Conservation (phyloP, 2,329 filamentous ascomycete species). For the Colletotrichum falcatum region DNA sequence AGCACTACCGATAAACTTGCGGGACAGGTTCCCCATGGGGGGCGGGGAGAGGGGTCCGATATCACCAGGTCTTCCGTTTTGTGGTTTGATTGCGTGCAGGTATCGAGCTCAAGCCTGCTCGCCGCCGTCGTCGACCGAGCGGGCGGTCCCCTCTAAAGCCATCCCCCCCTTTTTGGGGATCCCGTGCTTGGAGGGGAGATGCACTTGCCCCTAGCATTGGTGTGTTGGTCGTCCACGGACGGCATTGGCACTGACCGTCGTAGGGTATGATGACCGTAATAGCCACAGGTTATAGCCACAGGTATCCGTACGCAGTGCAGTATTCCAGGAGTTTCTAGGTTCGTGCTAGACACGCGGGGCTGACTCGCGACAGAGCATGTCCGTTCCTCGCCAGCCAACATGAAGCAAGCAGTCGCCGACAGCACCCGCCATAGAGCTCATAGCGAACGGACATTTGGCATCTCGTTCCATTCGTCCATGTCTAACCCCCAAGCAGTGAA, state of each 20-base stretch:
- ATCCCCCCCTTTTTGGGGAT: neutral
- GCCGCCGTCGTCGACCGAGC: neutral
- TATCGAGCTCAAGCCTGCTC: neutral
- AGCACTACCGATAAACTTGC: slow-evolving; percentile 29
- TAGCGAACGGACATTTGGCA: neutral
- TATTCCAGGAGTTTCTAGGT: neutral
- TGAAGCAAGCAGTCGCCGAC: neutral
- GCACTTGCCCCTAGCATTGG: neutral
- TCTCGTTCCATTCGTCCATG: neutral
- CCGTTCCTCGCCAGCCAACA: neutral
- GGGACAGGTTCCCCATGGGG: slow-evolving; percentile 37
- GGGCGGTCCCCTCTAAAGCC: neutral
- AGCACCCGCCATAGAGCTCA: neutral
- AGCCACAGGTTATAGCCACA: too few species aligned
- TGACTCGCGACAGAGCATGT: slow-evolving; percentile 10
- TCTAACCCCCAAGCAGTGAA: neutral
- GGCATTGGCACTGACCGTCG: neutral
- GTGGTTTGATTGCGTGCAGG: neutral
- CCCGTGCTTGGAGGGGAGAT: neutral
- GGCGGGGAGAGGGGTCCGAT: slow-evolving; percentile 26
- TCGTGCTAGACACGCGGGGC: neutral
- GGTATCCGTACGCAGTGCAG: neutral
- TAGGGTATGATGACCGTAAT: neutral
- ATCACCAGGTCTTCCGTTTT: neutral
- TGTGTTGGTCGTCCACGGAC: neutral